Evolutionary conservation across 306 rosid genomes (phyloP).

Genomic region (Echinosophora koreensis): DNA sequence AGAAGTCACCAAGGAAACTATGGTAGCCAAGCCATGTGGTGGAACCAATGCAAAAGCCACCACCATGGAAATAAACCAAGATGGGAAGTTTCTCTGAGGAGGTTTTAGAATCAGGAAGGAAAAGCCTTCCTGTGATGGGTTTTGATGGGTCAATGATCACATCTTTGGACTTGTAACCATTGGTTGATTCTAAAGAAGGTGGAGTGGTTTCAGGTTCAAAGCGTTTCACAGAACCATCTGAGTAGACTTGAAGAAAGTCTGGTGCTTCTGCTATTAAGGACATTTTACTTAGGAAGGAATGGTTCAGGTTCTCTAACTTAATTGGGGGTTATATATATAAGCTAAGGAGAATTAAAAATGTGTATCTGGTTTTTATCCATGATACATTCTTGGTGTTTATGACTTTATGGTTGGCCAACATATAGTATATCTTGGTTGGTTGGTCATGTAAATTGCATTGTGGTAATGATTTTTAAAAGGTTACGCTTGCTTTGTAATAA

Average conservation of each 20-base stretch:
- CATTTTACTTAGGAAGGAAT: conserved; percentile 49
- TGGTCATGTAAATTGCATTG: conserved; percentile 53
- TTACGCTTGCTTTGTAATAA: background rate
- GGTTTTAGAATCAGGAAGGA: conserved; percentile 54
- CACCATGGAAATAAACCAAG: conserved; percentile 86
- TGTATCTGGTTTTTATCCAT: background rate
- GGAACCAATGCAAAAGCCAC: conserved; percentile 94
- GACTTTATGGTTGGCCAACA: conserved; percentile 11
- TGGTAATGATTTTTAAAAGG: background rate
- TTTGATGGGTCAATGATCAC: conserved; percentile 64
- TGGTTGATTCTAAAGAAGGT: conserved; percentile 47
- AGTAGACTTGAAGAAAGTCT: conserved; percentile 64
- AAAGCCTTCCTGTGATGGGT: conserved; percentile 68
- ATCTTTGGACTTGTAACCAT: conserved; percentile 71
- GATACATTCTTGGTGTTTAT: conserved; percentile 10
- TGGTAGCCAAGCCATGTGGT: conserved; percentile 89
- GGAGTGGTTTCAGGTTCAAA: conserved; percentile 54
- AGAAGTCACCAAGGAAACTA: conserved; percentile 66
- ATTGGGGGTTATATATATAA: conserved; percentile 1
- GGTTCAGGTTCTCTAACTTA: background rate
- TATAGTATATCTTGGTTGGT: conserved; percentile 45
- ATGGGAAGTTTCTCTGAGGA: conserved; percentile 55
- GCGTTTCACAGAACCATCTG: conserved; percentile 81
- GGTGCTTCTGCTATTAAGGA: conserved; percentile 70
- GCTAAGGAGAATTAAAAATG: background rate